phyloP scores from a whole-genome alignment of 805 yeast genomes.

The Ogataea pignaliae region DNA sequence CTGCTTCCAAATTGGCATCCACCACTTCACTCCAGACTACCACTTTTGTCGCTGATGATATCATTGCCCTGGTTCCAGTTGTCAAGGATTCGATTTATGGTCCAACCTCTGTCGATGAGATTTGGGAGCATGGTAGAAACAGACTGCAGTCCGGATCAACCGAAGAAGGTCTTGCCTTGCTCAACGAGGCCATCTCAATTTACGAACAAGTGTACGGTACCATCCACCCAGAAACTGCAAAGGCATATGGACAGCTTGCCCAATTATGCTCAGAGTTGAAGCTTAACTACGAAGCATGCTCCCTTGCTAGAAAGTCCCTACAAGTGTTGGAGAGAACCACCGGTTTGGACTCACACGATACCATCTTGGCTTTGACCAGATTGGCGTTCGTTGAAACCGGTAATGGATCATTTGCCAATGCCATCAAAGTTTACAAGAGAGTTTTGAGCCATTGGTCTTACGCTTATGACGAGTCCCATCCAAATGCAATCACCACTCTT shows the following conservation, averaged over 20 bases:
- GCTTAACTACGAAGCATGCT: constrained; percentile 53
- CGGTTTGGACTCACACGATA: constrained; percentile 79
- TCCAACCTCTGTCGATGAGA: constrained; percentile 68
- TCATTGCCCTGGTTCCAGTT: constrained; percentile 67
- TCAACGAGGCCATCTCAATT: constrained; percentile 66
- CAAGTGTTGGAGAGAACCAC: constrained; percentile 71
- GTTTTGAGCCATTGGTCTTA: constrained; percentile 55
- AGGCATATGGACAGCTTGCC: constrained; percentile 61
- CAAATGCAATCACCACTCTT: constrained; percentile 61
- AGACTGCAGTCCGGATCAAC: constrained; percentile 36
- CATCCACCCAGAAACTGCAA: constrained; percentile 75
- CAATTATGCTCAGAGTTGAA: constrained; percentile 61
- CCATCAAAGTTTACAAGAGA: constrained; percentile 58
- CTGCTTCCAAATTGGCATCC: constrained; percentile 8
- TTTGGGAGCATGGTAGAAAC: constrained; percentile 56
- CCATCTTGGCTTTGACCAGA: constrained; percentile 66
- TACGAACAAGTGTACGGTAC: constrained; percentile 82
- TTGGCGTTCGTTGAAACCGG: constrained; percentile 68
- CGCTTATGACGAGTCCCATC: constrained; percentile 61
- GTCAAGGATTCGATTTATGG: constrained; percentile 66
- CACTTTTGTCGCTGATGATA: constrained; percentile 56
- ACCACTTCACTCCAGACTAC: constrained; percentile 21
- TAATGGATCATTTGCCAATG: constrained; percentile 52
- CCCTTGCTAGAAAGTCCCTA: constrained; percentile 62
- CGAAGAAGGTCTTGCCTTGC: constrained; percentile 56